phyloP scores from a whole-genome alignment of 805 yeast species.

The Ogataea dorogensis region DNA sequence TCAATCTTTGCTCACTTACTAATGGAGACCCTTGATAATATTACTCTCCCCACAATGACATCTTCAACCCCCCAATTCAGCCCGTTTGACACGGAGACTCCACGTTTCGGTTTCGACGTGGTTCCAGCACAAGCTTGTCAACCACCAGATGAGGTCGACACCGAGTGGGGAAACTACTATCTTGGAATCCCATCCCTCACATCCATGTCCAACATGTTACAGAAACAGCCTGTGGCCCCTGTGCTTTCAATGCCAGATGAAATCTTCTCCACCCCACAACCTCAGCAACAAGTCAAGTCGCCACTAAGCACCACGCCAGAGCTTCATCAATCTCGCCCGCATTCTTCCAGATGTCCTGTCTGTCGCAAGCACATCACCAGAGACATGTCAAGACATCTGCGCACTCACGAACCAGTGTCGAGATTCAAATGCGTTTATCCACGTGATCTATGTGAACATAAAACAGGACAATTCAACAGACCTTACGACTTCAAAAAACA shows the following conservation, averaged over 20 bases:
- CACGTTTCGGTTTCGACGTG: slow-evolving; percentile 18
- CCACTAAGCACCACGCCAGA: slow-evolving; percentile 6
- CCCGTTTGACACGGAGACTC: slow-evolving; percentile 2
- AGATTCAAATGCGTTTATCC: slow-evolving; percentile 61
- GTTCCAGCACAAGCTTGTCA: slow-evolving; percentile 25
- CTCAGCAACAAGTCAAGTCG: slow-evolving; percentile 1
- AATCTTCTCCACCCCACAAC: no score
- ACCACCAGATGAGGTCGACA: slow-evolving; percentile 14
- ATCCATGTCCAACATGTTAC: not conserved
- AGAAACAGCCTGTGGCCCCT: no score
- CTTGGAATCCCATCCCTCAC: not conserved
- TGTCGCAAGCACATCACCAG: slow-evolving; percentile 56
- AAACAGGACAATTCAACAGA: slow-evolving; percentile 60
- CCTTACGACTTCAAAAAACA: slow-evolving; percentile 71
- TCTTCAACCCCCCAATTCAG: not conserved
- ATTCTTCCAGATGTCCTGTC: slow-evolving; percentile 39
- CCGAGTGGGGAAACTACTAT: slow-evolving; percentile 7
- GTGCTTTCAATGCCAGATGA: no score
- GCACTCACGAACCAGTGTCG: slow-evolving; percentile 58
- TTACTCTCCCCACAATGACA: not conserved
- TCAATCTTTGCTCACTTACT: not conserved
- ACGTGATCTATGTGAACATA: slow-evolving; percentile 52
- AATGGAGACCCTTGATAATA: slow-evolving; percentile 6
- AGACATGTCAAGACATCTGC: slow-evolving; percentile 60
- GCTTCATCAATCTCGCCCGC: slow-evolving; percentile 1